Evolutionary conservation across 352 stramenopile genomes (phyloP).

Genomic region (Halophytophthora polymorphica): DNA sequence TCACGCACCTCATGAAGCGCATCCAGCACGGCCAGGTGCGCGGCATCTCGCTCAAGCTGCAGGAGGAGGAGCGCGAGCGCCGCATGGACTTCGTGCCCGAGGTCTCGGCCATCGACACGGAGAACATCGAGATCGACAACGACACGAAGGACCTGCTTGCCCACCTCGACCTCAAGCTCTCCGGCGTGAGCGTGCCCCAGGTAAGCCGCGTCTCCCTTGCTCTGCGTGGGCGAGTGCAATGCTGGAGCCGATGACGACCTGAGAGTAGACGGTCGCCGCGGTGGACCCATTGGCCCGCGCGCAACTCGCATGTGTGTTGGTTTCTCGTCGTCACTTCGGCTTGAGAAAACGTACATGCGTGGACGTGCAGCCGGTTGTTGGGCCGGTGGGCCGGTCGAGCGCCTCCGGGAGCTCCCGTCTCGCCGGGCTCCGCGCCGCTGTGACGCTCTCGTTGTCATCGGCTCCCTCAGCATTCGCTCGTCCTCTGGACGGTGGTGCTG

Average conservation of each 20-base stretch:
- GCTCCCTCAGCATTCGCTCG: slow-evolving; percentile 38
- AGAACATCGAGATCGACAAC: slow-evolving; percentile 96
- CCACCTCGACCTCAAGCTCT: slow-evolving; percentile 92
- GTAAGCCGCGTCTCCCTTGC: slow-evolving; percentile 39
- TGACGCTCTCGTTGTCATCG: slow-evolving; percentile 31
- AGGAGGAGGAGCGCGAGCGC: slow-evolving; percentile 99
- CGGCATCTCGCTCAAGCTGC: slow-evolving; percentile 99
- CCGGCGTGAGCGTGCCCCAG: slow-evolving; percentile 87
- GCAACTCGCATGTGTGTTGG: not conserved
- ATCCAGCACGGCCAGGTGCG: slow-evolving; percentile 99
- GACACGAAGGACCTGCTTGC: slow-evolving; percentile 98
- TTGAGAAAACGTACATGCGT: not conserved
- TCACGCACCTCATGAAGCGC: slow-evolving; percentile 99
- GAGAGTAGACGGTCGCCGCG: slow-evolving; percentile 27
- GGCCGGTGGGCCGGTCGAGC: slow-evolving; percentile 1
- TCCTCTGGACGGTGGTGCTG: slow-evolving; percentile 13
- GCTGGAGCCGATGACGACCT: slow-evolving; percentile 73
- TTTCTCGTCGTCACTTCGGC: slow-evolving; percentile 3
- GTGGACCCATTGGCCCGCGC: slow-evolving; percentile 63
- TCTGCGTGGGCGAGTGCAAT: slow-evolving; percentile 42
- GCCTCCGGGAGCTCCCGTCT: slow-evolving; percentile 1
- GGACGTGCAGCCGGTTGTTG: not conserved
- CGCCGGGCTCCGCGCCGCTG: not conserved
- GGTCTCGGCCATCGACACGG: slow-evolving; percentile 92
- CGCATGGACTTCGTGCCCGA: slow-evolving; percentile 99